phyloP scores from a whole-genome alignment of 208 protist genomes.

The Trypanosoma platydactyli region DNA sequence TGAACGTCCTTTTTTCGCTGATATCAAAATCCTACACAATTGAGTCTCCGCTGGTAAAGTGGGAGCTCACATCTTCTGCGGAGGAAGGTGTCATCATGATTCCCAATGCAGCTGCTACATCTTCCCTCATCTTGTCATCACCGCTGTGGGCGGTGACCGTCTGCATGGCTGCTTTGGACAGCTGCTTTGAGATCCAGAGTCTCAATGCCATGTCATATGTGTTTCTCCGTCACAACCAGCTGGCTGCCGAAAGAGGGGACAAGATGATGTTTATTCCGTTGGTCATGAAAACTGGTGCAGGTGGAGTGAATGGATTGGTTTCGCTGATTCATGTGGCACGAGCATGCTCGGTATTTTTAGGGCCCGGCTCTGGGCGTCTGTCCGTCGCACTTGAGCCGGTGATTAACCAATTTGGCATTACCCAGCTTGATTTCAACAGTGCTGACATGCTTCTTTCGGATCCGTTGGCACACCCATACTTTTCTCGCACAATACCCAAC shows the following conservation, averaged over 20 bases:
- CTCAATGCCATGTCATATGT: slow-evolving; percentile 63
- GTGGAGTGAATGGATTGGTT: slow-evolving; percentile 65
- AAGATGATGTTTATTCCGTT: slow-evolving; percentile 43
- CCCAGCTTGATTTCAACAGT: slow-evolving; percentile 77
- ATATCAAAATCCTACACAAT: slow-evolving; percentile 46
- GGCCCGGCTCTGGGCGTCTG: slow-evolving; percentile 55
- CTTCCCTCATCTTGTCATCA: slow-evolving; percentile 49
- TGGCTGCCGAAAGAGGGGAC: slow-evolving; percentile 11
- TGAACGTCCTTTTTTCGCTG: slow-evolving; percentile 53
- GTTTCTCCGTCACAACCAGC: slow-evolving; percentile 47
- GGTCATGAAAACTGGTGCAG: slow-evolving; percentile 62
- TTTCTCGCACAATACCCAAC: slow-evolving; percentile 64
- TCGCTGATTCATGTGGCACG: slow-evolving; percentile 67
- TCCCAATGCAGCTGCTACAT: slow-evolving; percentile 33
- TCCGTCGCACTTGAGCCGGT: slow-evolving; percentile 65
- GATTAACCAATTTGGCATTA: slow-evolving; percentile 74
- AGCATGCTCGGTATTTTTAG: slow-evolving; percentile 68
- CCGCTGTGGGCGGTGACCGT: slow-evolving; percentile 63
- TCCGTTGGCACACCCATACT: slow-evolving; percentile 63
- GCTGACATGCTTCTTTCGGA: slow-evolving; percentile 62
- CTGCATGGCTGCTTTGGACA: slow-evolving; percentile 67
- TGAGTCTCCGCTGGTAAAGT: slow-evolving; percentile 55
- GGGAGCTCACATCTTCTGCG: slow-evolving; percentile 46
- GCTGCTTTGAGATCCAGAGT: slow-evolving; percentile 52
- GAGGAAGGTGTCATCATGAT: slow-evolving; percentile 32